Base-by-base conservation (phyloP, 805 yeast species). In the Wickerhamiella siamensis region DNA sequence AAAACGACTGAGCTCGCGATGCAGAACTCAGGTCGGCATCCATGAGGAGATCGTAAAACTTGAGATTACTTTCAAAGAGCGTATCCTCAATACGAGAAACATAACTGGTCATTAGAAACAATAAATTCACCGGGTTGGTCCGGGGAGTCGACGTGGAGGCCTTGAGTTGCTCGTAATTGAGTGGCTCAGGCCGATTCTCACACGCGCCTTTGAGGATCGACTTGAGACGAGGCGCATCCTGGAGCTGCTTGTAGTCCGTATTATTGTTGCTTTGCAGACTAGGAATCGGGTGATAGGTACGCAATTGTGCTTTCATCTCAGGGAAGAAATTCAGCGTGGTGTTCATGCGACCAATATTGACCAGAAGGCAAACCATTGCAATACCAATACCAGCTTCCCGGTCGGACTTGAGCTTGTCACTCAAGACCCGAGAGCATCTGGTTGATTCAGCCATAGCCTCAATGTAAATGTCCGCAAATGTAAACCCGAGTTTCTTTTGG, bases 201-300 rank as follows among this genome's bases (percentile, higher is more conserved):
- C 87, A 76, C 2, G 87, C 83, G 0, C 91, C 83, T 62, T 88
- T 88, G 50, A 88, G 61, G 17, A 88, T 88, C 0, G 93, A 79
- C 57, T 88, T 88, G 47, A 88, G 69, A 42, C 97, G 67, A 2
- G 97, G 97, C 0, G 97, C 91, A 56, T 88, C 97, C 61, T 88
- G 97, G 32, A 88, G 66, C 43, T 84, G 91, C 56, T 81, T 83
- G 36, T 77, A 77, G 35, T 72, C 71, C 12, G 68, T 58, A 36
- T 62, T 61, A 41, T 67, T 72, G 44, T 72, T 74, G 2, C 79
- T 75, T 57, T 88, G 96, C 34, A 88, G 65, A 9, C 86, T 75
- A 1, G 98, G 98, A 27, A 88, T 83, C 10, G 94, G 81, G 61
- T 88, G 96, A 57, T 82, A 88, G 0, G 96, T 87, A 54, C 98